Evolutionary conservation across 2,329 filamentous ascomycete genomes (phyloP).

Genomic region (Aspergillus cejpii): DNA sequence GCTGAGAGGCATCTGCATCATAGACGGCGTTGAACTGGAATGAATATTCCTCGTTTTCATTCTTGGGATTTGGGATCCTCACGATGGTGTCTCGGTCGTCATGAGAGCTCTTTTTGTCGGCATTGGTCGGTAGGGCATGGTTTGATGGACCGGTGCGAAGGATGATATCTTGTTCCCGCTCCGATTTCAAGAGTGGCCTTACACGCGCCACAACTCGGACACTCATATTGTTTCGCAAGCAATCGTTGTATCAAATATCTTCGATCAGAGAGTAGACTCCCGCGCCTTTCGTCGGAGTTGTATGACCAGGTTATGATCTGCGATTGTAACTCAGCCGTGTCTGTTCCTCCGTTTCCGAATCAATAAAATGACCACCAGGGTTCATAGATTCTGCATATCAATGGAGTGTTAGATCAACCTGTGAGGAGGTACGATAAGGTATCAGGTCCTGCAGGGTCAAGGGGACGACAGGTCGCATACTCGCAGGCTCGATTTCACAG

Average conservation of each 20-base stretch:
- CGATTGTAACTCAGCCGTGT: constrained; percentile 7
- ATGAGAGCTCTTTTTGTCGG: constrained; percentile 23
- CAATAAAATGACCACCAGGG: not conserved
- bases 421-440: not conserved
- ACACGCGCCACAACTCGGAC: constrained; percentile 88
- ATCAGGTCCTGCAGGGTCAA: not conserved
- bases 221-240: constrained; percentile 30
- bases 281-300: not conserved
- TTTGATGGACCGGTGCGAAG: constrained; percentile 56
- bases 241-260: constrained; percentile 3
- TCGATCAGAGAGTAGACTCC: constrained; percentile 3
- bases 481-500: too few relatives aligned
- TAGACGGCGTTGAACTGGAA: constrained; percentile 96
- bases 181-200: constrained; percentile 76
- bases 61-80: constrained; percentile 89
- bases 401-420: not conserved
- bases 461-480: not conserved
- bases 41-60: constrained; percentile 80
- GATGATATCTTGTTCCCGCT: constrained; percentile 82
- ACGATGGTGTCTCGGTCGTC: constrained; percentile 59
- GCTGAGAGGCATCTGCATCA: constrained; percentile 70
- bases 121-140: constrained; percentile 15
- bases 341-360: not conserved
- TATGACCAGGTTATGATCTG: not conserved
- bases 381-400: not conserved